phyloP scores from a whole-genome alignment of 2,329 filamentous ascomycete species.

The Nigrospora osmanthi region DNA sequence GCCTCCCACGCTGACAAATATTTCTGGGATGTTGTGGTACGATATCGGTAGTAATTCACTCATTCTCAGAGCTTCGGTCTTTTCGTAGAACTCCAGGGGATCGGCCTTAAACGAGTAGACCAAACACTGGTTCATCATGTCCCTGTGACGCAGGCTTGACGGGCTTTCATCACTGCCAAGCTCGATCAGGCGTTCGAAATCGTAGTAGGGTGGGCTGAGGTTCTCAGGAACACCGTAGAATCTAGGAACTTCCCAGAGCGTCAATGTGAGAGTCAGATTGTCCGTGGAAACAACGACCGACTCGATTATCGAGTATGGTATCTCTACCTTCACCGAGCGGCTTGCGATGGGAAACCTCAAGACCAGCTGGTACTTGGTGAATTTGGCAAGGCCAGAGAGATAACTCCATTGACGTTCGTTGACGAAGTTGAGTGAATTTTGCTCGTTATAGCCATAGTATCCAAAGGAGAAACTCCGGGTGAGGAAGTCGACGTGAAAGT shows the following conservation, averaged over 20 bases:
- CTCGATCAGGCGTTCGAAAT: neutral
- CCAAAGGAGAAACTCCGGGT: conserved; percentile 32
- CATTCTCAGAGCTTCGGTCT: conserved; percentile 16
- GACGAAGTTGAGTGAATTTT: conserved; percentile 29
- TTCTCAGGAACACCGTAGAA: conserved; percentile 32
- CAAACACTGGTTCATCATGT: conserved; percentile 30
- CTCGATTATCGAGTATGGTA: conserved; percentile 39
- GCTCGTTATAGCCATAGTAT: conserved; percentile 32
- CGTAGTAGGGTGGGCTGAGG: conserved; percentile 4
- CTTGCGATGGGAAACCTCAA: conserved; percentile 19
- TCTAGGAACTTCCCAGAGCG: conserved; percentile 41
- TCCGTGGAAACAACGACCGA: conserved; percentile 31
- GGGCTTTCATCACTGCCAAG: neutral
- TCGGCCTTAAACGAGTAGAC: conserved; percentile 32
- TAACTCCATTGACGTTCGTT: conserved; percentile 30
- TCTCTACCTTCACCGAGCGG: conserved; percentile 30
- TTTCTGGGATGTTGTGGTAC: conserved; percentile 12
- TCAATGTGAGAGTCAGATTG: conserved; percentile 35
- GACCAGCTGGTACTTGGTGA: conserved; percentile 33
- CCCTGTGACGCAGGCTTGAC: neutral
- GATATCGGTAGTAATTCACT: conserved; percentile 17
- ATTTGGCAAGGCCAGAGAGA: conserved; percentile 29
- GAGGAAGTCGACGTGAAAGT: conserved; percentile 12
- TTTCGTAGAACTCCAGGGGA: conserved; percentile 16
- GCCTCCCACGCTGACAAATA: conserved; percentile 1